Base-by-base conservation (phyloP, 345 rosid genomes). In the Noccaea caerulescens region DNA sequence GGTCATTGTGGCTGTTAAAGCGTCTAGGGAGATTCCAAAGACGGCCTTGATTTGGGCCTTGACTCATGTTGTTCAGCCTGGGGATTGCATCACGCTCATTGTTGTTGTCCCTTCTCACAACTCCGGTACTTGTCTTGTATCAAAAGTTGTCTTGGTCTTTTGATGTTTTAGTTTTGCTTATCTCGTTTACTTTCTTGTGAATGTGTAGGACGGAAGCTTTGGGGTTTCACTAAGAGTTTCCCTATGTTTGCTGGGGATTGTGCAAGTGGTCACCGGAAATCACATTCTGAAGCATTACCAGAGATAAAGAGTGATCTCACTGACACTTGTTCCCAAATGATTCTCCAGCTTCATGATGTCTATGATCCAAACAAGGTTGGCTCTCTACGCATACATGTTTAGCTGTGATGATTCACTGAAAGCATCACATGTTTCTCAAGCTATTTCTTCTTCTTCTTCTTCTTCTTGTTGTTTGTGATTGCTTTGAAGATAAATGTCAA, bases 171-270 rank as follows among this genome's bases (percentile, higher is more conserved):
- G 53, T 44, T 30, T 63, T 46, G 6, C 0, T 32, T 53, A 0
- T 14, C 74, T 43, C 37, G 6, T 43, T 20, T 33, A 18, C 12
- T 51, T 38, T 46, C 18, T 64, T 13, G 53, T 67, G 54, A 11
- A 59, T 81, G 36, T 77, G 69, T 82, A 95, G 99, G 96, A 52
- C 72, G 94, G 69, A 92, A 78, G 66, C 81, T 90, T 27, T 95
- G 98, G 98, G 90, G 91, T 86, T 91, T 84, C 87, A 90, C 10
- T 88, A 92, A 58, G 97, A 89, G 77, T 72, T 95, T 95, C 85
- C 97, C 99, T 49, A 82, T 87, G 85, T 92, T 92, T 83, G 83
- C 98, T 7, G 98, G 96, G 67, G 99, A 95, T 72, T 95, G 99
- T 77, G 98, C 99, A 44, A 89, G 80, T 77, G 90, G 93, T 65